Base-by-base conservation (phyloP, 202 grass and related monocot genomes). In the Elaeis oleifera region DNA sequence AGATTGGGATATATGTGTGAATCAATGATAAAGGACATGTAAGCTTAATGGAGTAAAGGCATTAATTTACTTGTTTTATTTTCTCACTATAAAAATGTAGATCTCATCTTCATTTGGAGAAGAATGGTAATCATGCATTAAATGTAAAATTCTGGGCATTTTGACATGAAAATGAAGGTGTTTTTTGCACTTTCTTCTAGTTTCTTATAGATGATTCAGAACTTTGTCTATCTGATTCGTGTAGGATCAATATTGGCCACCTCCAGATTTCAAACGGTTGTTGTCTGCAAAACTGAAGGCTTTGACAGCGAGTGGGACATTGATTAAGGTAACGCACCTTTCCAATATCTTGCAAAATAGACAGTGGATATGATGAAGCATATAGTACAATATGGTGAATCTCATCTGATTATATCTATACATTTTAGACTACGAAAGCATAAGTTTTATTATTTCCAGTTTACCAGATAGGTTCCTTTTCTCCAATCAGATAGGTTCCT, bases 191-290 rank as follows among this genome's bases (percentile, higher is more conserved):
- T 65, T 61, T 54, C 71, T 28, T 54, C 67, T 52, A 59, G 29
- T 36, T 65, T n/a, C 54, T 8, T 21, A 6, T 78, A 13, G 36
- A 44, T 62, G 31, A 49, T 48, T 82, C 31, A 5, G 53, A 73
- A 80, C 65, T 31, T 15, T 58, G 1, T 68, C 26, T 32, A n/a
- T 69, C 14, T 83, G 20, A 58, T 82, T 18, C 59, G 14, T 77
- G 70, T 78, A 99, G 94, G 88, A 84, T 39, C 82, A 83, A 63
- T 89, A 86, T 56, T 81, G 74, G 85, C 79, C 72, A 20, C 85
- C 88, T 71, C 31, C 58, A 73, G 85, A 89, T 87, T 94, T 99
- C 82, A 73, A 86, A 55, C 70, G 16, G 16, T 29, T 84, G 53
- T 80, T 99, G 54, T 82, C 80, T 73, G 60, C 74, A 64, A 92